Evolutionary conservation across 331 rosid species (phyloP).

Genomic region (Cydonia oblonga): DNA sequence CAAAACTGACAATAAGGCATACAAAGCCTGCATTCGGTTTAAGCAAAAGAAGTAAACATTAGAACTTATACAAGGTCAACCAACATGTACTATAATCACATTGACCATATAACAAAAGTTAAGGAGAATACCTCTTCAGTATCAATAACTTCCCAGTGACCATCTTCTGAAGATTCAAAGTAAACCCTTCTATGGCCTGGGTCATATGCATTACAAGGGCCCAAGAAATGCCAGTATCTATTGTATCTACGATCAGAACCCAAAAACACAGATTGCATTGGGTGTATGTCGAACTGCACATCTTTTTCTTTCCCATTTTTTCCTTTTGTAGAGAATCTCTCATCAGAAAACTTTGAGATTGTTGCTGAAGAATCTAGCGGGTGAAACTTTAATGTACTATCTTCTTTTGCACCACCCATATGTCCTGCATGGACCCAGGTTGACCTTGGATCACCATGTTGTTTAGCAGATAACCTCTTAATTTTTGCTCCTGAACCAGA

Average conservation of each 20-base stretch:
- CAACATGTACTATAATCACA: not conserved
- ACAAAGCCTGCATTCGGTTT: constrained; percentile 48
- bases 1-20: constrained; percentile 65
- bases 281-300: constrained; percentile 36
- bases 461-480: constrained; percentile 55
- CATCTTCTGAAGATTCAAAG: constrained; percentile 97
- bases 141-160: constrained; percentile 96
- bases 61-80: not conserved
- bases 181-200: constrained; percentile 97
- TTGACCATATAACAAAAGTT: constrained; percentile 2
- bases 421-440: constrained; percentile 33
- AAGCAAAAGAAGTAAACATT: constrained; percentile 7
- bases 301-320: constrained; percentile 20
- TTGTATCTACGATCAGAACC: constrained; percentile 97
- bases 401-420: constrained; percentile 31
- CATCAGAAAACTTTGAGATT: constrained; percentile 24
- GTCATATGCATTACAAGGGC: constrained; percentile 73
- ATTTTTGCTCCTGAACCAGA: constrained; percentile 83
- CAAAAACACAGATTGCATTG: constrained; percentile 85
- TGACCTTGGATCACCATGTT: constrained; percentile 24
- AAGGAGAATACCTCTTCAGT: constrained; percentile 60
- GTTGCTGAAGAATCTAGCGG: constrained; percentile 58
- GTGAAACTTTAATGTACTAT: constrained; percentile 28
- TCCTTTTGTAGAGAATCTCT: constrained; percentile 23
- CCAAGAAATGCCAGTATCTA: constrained; percentile 97